Percentiles rank a stretch among this genome's conserved stretches.
phyloP scores from a whole-genome alignment of 2,329 filamentous ascomycete species.

The Elsinoe ampelina region DNA sequence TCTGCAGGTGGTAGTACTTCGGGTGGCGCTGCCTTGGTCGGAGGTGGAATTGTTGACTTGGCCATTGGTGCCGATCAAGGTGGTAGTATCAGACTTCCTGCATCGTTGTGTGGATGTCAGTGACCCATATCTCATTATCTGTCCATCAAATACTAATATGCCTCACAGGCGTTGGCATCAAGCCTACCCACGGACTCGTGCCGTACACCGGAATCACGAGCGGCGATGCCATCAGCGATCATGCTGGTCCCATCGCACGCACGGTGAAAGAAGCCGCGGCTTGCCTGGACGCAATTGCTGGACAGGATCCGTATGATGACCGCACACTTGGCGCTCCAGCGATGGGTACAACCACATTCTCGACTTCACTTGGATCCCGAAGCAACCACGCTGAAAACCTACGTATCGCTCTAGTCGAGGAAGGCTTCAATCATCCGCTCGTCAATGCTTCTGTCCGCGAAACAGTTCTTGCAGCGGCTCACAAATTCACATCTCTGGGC shows the following conservation, averaged over 20 bases:
- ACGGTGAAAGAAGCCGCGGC: constrained; percentile 36
- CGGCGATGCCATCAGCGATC: constrained; percentile 36
- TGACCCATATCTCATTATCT: neutral
- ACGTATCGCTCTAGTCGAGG: constrained; percentile 37
- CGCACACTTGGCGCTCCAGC: constrained; percentile 26
- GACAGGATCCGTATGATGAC: constrained; percentile 43
- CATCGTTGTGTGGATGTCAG: constrained; percentile 27
- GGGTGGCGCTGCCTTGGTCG: constrained; percentile 37
- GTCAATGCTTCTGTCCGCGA: constrained; percentile 31
- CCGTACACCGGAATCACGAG: constrained; percentile 42
- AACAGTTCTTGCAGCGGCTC: constrained; percentile 35
- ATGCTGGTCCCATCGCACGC: constrained; percentile 38
- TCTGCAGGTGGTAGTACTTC: constrained; percentile 41
- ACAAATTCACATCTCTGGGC: constrained; percentile 37
- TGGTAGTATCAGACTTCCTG: constrained; percentile 31
- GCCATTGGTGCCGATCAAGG: constrained; percentile 33
- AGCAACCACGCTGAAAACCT: constrained; percentile 27
- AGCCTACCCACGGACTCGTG: constrained; percentile 42
- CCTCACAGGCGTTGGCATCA: constrained; percentile 19
- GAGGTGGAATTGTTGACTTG: constrained; percentile 30
- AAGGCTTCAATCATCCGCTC: constrained; percentile 28
- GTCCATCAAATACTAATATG: neutral
- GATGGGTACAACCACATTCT: constrained; percentile 27
- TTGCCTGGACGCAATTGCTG: constrained; percentile 38
- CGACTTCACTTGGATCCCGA: constrained; percentile 6